Base-by-base conservation (phyloP, 1,284 basidiomycete species). In the Cutaneotrichosporon sp. region DNA sequence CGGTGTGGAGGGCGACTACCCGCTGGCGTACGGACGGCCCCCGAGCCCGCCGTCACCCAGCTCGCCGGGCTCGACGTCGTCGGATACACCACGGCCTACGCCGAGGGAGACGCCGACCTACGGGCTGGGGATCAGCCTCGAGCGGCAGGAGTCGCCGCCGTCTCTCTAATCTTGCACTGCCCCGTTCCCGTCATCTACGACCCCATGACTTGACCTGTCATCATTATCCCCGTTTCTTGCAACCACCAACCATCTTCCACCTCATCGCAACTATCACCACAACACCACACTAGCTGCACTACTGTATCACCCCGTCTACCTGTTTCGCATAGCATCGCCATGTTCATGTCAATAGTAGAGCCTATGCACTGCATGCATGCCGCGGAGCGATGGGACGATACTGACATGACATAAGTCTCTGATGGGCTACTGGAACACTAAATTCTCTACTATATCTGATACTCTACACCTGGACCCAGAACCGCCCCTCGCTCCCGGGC, bases 381-480 rank as follows among this genome's bases (percentile, higher is more conserved):
- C 25, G 19, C 7, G 16, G 24, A n/a, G 17, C n/a, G 24, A 38
- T 19, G 10, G 17, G 26, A 14, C n/a, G 25, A 42, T 42, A 16
- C 17, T 24, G 39, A 16, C 17, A 16, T 16, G n/a, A 27, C n/a
- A n/a, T n/a, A n/a, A 22, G 11, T 42, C 26, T 42, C 39, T 42
- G 12, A 26, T n/a, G 6, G 22, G 12, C 12, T 19, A 41, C n/a
- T n/a, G n/a, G n/a, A n/a, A n/a, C n/a, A n/a, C n/a, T n/a, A n/a
- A n/a, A n/a, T n/a, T n/a, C n/a, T n/a, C n/a, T n/a, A n/a, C 38
- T 26, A n/a, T 16, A 16, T n/a, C 26, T 31, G 8, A 19, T 31
- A 32, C 22, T 33, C 48, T 58, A 61, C 19, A 61, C 55, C 46
- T 58, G 37, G 20, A 61, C 56, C 59, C 59, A 61, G 51, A 52